Base-by-base conservation (phyloP, 495 filamentous ascomycete species). In the Apodospora peruviana region DNA sequence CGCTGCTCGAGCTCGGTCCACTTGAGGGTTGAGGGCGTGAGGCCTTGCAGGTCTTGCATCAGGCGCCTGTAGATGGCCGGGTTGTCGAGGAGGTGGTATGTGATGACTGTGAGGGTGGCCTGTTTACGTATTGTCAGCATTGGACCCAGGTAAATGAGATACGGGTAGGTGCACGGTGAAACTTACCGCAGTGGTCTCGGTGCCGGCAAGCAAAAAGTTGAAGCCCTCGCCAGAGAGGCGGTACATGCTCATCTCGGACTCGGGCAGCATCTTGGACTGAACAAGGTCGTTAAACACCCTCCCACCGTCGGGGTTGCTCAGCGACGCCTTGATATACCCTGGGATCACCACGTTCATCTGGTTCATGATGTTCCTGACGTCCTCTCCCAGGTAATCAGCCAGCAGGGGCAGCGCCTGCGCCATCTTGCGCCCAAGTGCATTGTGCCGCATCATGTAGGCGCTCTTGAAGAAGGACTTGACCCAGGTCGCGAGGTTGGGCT, bases 1-100 rank as follows among this genome's bases (percentile, higher is more conserved):
- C 75, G 68, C 46, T 73, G 53, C 40, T 69, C 62, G 5, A 74
- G 56, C 9, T 54, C 49, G 0, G 50, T 37, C 57, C 61, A 62
- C 12, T 58, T 44, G 10, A 60, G 44, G 3, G 9, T 57, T 17
- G 1, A 43, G 9, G 41, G 62, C 43, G 24, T 67, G 44, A 35
- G 35, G 34, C 14, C 53, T 43, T 5, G 54, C 49, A 72, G 41
- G 17, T 68, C 68, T 3, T 53, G 36, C 44, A 57, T 61, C 12
- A 72, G 54, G 17, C 59, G 50, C 7, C 32, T 16, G 22, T 67
- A 58, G 1, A 62, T 51, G 0, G n/a, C 18, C 0, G 66, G 66
- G 9, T 57, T 24, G 2, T 47, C 35, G 12, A 68, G 58, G 4
- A 73, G 47, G 34, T 65, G 58, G 49, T 57, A 73, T 2, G 59